Conservation (phyloP, 139 green algal species). For the Ettlia oleoabundans region DNA sequence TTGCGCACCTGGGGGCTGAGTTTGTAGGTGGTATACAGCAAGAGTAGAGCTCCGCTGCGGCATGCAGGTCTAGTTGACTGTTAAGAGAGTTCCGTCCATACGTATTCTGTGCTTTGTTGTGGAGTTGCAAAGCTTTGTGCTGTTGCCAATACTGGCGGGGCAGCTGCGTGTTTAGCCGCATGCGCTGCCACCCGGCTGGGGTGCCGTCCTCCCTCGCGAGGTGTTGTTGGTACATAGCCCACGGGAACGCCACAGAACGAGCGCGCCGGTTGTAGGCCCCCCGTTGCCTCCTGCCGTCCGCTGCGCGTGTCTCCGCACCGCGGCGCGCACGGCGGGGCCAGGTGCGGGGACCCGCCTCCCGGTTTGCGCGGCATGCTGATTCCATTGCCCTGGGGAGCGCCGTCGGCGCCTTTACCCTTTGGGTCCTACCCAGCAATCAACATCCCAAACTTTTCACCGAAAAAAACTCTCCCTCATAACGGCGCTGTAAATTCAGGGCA, state of each 20-base stretch:
- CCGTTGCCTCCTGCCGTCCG: conserved; percentile 9
- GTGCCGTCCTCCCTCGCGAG: conserved; percentile 36
- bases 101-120: no score
- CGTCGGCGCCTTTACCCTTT: conserved; percentile 57
- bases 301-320: conserved; percentile 13
- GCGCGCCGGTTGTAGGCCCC: conserved; percentile 37
- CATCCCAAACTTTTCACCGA: conserved; percentile 5
- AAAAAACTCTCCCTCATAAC: no score
- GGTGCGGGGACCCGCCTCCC: conserved; percentile 18
- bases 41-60: not conserved
- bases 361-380: conserved; percentile 50
- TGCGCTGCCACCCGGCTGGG: conserved; percentile 26
- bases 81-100: no score
- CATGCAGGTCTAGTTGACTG: no score
- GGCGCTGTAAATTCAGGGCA: no score
- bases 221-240: conserved; percentile 49
- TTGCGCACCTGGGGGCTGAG: no score
- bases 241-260: conserved; percentile 48
- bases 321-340: conserved; percentile 24
- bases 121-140: not conserved
- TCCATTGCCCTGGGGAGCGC: conserved; percentile 58
- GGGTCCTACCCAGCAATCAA: conserved; percentile 53
- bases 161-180: conserved; percentile 41
- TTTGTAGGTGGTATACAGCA: no score
- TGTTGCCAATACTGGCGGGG: conserved; percentile 19